Evolutionary conservation across 2,329 filamentous ascomycete species (phyloP).

Genomic region (Colletotrichum simmondsii): DNA sequence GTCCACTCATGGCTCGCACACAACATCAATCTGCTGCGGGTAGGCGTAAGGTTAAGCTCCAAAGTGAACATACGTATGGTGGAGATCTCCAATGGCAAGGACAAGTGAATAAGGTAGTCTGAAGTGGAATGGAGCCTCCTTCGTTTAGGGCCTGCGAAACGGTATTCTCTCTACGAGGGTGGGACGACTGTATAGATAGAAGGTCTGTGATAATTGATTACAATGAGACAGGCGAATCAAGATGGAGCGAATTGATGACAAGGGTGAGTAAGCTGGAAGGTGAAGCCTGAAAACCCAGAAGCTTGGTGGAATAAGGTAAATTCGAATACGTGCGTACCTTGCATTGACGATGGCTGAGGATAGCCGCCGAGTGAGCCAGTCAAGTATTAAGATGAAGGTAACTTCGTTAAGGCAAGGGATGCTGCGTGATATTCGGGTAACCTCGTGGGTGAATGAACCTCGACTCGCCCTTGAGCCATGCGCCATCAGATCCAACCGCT

Average conservation of each 20-base stretch:
- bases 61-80: background rate
- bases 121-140: conserved; percentile 10
- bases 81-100: background rate
- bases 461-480: background rate
- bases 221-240: background rate
- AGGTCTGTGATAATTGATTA: background rate
- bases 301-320: background rate
- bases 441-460: background rate
- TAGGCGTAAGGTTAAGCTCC: background rate
- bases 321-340: background rate
- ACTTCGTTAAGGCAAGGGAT: conserved; percentile 20
- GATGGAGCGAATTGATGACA: background rate
- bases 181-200: background rate
- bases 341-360: background rate
- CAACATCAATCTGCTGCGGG: background rate
- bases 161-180: conserved; percentile 1
- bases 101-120: conserved; percentile 18
- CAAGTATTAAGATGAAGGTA: conserved; percentile 5
- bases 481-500: background rate
- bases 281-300: background rate
- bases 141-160: conserved; percentile 9
- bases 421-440: background rate
- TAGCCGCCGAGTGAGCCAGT: background rate
- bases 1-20: background rate
- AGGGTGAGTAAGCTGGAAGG: background rate